phyloP scores from a whole-genome alignment of 148 eudicot species.

The Euryodendron excelsum region DNA sequence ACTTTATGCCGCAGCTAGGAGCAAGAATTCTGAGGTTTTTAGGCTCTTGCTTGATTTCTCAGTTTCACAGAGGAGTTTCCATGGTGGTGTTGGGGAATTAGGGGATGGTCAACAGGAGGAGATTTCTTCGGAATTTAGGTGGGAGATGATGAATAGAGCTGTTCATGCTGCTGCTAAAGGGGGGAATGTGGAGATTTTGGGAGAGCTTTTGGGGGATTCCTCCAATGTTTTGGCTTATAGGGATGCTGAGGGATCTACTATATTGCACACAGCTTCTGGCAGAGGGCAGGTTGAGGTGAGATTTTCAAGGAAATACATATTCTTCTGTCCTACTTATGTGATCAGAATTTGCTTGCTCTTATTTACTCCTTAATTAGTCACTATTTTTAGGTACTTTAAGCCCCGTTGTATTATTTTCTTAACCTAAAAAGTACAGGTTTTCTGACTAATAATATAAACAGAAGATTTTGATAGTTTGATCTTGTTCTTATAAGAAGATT shows the following conservation, averaged over 20 bases:
- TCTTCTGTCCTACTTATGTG: not conserved
- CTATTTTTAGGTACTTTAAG: too few relatives aligned
- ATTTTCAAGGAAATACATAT: slow-evolving; percentile 1
- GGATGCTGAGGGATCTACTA: slow-evolving; percentile 64
- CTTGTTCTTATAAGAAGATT: not conserved
- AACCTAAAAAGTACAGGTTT: not conserved
- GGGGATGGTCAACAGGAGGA: slow-evolving; percentile 25
- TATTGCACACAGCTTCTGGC: slow-evolving; percentile 78
- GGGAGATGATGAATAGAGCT: slow-evolving; percentile 66
- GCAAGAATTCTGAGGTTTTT: slow-evolving; percentile 57
- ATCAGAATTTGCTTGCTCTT: not conserved
- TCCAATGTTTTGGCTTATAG: slow-evolving; percentile 57
- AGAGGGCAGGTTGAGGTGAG: slow-evolving; percentile 82
- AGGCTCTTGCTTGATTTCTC: slow-evolving; percentile 52
- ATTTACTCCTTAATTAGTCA: not conserved
- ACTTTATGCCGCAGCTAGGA: slow-evolving; percentile 73
- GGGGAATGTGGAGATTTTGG: slow-evolving; percentile 62
- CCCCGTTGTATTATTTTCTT: not conserved
- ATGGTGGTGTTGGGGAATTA: slow-evolving; percentile 5
- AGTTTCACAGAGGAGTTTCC: slow-evolving; percentile 13
- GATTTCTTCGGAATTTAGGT: slow-evolving; percentile 25
- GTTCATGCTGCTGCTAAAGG: slow-evolving; percentile 82
- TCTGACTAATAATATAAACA: not conserved
- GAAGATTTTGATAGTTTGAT: not conserved
- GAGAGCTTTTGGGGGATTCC: slow-evolving; percentile 50